Conservation (phyloP, 176 grass and related monocot species). For the Aegilops sharonensis region DNA sequence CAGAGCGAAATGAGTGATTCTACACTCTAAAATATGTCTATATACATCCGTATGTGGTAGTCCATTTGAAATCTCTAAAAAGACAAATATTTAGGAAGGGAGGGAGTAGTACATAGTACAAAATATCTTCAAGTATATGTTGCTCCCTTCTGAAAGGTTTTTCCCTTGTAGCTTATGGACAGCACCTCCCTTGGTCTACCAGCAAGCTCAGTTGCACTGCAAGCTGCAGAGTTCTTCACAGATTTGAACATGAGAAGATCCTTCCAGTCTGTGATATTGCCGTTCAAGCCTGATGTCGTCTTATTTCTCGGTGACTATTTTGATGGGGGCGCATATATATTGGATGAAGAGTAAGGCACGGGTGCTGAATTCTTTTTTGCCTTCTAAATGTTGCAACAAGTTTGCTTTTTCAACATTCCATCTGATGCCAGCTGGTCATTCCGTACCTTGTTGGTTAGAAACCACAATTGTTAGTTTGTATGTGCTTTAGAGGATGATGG, state of each 20-base stretch:
- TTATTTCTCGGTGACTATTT: constrained; percentile 92
- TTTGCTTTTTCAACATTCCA: constrained; percentile 15
- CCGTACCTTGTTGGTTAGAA: background rate
- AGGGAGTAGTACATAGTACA: background rate
- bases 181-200: constrained; percentile 74
- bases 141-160: constrained; percentile 18
- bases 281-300: constrained; percentile 71
- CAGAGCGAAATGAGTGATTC: too few relatives aligned
- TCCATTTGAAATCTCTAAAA: too few relatives aligned
- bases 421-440: background rate
- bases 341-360: constrained; percentile 94
- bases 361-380: constrained; percentile 52
- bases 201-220: constrained; percentile 57
- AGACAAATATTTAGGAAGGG: too few relatives aligned
- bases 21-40: too few relatives aligned
- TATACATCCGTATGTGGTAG: too few relatives aligned
- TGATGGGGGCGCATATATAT: constrained; percentile 76
- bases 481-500: background rate
- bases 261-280: constrained; percentile 76
- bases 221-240: constrained; percentile 79
- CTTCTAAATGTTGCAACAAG: background rate
- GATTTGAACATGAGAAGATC: constrained; percentile 96
- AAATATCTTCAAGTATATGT: background rate
- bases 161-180: constrained; percentile 79
- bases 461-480: background rate